Base-by-base conservation (phyloP, 2,329 filamentous ascomycete genomes). In the Neofusicoccum laricinum region DNA sequence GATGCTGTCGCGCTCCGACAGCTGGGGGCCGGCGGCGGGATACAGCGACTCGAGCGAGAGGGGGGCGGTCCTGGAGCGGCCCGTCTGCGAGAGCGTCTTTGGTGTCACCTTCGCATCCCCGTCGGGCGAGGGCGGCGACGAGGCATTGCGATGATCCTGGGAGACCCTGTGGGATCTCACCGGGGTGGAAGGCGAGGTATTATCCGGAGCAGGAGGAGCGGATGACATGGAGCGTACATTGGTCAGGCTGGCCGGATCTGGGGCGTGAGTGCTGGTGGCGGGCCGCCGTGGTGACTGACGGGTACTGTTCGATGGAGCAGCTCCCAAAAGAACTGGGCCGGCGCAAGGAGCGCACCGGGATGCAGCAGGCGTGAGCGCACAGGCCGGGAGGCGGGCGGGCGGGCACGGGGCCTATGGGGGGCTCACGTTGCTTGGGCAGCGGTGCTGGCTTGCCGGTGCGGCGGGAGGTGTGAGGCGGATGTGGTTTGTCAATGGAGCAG, bases 1-100 rank as follows among this genome's bases (percentile, higher is more conserved):
- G 72, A 88, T 88, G 74, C 82, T 86, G 73, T 88, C 86, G 69
- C 86, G 78, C 74, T 88, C 86, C 30, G 84, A 85, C 67, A 88
- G 77, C 75, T 85, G 85, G 53, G 85, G 84, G 34, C 71, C 73
- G 66, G 78, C 75, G 50, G 67, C 73, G 63, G 72, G 72, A 74
- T 74, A 78, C 45, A 77, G 71, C 46, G 69, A 69, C 43, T 76
- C 73, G 17, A 72, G 69, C 36, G 69, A 71, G 61, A 72, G 69
- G 32, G 77, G 75, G 17, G 71, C 73, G 17, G 77, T 78, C 67
- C 72, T 75, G 65, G 77, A 77, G 64, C 77, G 73, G 68, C 74
- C 75, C 25, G 74, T 71, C 65, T 73, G 72, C 36, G 74, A 72
- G 65, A 77, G 74, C 43, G 67, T 70, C 64, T 72, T 76, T 46